phyloP scores from a whole-genome alignment of 2,329 filamentous ascomycete species.

The Thelonectria discophora region DNA sequence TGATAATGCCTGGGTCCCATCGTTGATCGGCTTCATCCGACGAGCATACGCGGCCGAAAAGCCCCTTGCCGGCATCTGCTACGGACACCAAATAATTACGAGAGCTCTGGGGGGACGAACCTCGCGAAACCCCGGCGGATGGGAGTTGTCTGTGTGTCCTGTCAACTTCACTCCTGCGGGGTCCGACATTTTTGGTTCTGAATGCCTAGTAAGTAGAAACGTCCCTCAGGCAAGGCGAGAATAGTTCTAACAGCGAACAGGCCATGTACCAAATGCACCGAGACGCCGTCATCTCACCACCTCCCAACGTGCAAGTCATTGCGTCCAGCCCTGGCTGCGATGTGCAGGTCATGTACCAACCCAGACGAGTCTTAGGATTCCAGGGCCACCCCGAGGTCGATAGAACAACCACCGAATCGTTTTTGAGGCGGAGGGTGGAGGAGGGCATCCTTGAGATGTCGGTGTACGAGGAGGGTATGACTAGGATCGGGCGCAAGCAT shows the following conservation, averaged over 20 bases:
- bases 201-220: constrained; percentile 15
- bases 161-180: constrained; percentile 15
- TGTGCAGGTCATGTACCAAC: constrained; percentile 24
- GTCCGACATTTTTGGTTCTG: constrained; percentile 14
- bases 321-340: constrained; percentile 20
- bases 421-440: constrained; percentile 17
- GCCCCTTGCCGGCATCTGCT: constrained; percentile 29
- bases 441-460: constrained; percentile 8
- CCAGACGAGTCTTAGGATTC: constrained; percentile 20
- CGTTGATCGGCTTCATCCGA: constrained; percentile 18
- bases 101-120: constrained; percentile 27
- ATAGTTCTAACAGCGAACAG: not conserved
- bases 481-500: constrained; percentile 17
- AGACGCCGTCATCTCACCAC: constrained; percentile 20
- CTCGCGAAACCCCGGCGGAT: constrained; percentile 20
- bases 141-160: constrained; percentile 22
- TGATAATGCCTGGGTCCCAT: constrained; percentile 23
- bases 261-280: constrained; percentile 24
- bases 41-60: constrained; percentile 15
- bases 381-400: constrained; percentile 29
- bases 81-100: constrained; percentile 32
- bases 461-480: constrained; percentile 18
- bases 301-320: constrained; percentile 19
- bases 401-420: constrained; percentile 12
- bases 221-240: not conserved